phyloP scores from a whole-genome alignment of 352 stramenopile genomes.

The Globisporangium lucens region DNA sequence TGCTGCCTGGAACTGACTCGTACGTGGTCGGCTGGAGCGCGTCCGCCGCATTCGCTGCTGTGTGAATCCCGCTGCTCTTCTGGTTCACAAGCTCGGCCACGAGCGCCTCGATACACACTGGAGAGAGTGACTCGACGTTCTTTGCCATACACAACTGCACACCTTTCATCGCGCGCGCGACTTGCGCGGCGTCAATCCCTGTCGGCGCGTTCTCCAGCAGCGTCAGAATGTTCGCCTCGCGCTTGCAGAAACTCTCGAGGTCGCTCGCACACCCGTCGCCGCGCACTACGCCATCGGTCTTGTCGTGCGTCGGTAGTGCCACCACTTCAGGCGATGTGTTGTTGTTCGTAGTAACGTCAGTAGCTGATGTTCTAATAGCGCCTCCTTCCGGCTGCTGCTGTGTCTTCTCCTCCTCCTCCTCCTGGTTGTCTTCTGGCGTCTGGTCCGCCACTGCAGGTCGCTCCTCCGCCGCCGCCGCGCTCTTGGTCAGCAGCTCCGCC shows the following conservation, averaged over 20 bases:
- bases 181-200: slow-evolving; percentile 28
- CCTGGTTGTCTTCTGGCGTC: background rate
- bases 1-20: background rate
- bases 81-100: slow-evolving; percentile 23
- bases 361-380: background rate
- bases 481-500: slow-evolving; percentile 5
- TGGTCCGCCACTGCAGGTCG: background rate
- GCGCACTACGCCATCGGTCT: background rate
- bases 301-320: background rate
- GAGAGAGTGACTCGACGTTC: slow-evolving; percentile 52
- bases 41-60: background rate
- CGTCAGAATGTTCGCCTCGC: slow-evolving; percentile 46
- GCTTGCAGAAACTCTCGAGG: slow-evolving; percentile 34
- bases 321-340: background rate
- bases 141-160: slow-evolving; percentile 50
- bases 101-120: slow-evolving; percentile 44
- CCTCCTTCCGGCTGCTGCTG: slow-evolving; percentile 2
- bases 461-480: background rate
- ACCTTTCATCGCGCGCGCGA: slow-evolving; percentile 39
- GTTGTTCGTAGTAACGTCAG: slow-evolving; percentile 1
- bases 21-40: slow-evolving; percentile 9
- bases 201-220: slow-evolving; percentile 38
- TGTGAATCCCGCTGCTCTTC: slow-evolving; percentile 11
- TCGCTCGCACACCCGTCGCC: slow-evolving; percentile 36
- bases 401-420: background rate